phyloP scores from a whole-genome alignment of 2,329 filamentous ascomycete genomes.

The Amauroascus verrucosus region DNA sequence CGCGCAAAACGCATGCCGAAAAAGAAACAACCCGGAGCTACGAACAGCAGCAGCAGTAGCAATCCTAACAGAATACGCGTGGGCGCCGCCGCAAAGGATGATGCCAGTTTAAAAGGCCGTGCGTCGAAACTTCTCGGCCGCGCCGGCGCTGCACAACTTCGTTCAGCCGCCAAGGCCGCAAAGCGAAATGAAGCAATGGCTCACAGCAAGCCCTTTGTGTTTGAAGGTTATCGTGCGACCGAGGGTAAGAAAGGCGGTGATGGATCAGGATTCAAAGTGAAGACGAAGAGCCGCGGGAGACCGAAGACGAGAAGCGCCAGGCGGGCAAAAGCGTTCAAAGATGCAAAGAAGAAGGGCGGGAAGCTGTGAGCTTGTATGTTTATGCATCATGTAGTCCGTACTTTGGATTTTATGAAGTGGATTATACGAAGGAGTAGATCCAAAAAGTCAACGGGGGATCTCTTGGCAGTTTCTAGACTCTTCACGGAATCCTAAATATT shows the following conservation, averaged over 20 bases:
- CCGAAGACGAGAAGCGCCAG: slow-evolving; percentile 34
- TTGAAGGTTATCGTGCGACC: slow-evolving; percentile 38
- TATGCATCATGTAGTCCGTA: too few species aligned
- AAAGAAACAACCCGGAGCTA: too few species aligned
- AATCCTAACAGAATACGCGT: slow-evolving; percentile 12
- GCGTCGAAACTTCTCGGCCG: slow-evolving; percentile 31
- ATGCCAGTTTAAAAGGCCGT: slow-evolving; percentile 30
- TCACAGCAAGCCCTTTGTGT: slow-evolving; percentile 27
- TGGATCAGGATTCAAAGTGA: slow-evolving; percentile 28
- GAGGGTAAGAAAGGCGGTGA: slow-evolving; percentile 22
- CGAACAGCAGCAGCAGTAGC: slow-evolving; percentile 16
- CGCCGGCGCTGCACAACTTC: slow-evolving; percentile 30
- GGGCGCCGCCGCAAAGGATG: background rate
- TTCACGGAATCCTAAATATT: too few species aligned
- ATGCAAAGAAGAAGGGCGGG: slow-evolving; percentile 1
- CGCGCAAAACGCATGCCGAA: slow-evolving; percentile 55
- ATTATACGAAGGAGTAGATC: too few species aligned
- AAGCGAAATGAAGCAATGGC: slow-evolving; percentile 12
- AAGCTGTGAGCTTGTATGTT: background rate
- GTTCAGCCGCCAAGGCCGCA: slow-evolving; percentile 18
- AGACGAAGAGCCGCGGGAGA: slow-evolving; percentile 28
- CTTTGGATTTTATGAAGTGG: too few species aligned
- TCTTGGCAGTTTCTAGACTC: background rate
- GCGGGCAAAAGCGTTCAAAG: slow-evolving; percentile 36
- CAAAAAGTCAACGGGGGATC: background rate